Percentiles rank a stretch among this genome's conserved stretches.
Evolutionary conservation across 345 rosid genomes (phyloP).

Genomic region (Syzygium grande): DNA sequence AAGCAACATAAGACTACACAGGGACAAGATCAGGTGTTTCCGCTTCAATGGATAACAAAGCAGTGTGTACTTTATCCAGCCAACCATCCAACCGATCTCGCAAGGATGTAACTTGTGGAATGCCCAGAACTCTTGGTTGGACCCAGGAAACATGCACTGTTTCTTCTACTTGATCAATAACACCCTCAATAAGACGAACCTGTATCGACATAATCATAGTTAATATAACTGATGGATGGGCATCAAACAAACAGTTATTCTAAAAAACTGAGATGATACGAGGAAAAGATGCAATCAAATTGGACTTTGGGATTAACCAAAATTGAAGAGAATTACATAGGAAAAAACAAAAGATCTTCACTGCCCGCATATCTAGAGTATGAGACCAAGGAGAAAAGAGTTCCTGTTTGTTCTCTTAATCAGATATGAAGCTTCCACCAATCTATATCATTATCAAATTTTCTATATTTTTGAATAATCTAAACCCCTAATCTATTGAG

Average conservation of each 20-base stretch:
- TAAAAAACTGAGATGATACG: not conserved
- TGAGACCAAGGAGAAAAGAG: not conserved
- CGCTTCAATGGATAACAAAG: slow-evolving; percentile 77
- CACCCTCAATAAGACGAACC: slow-evolving; percentile 96
- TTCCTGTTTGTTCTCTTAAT: not conserved
- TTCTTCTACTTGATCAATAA: slow-evolving; percentile 90
- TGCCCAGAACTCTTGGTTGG: slow-evolving; percentile 94
- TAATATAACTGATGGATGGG: not conserved
- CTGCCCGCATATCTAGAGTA: not conserved
- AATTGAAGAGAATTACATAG: not conserved
- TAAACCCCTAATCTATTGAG: not conserved
- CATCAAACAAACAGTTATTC: not conserved
- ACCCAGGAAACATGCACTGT: slow-evolving; percentile 94
- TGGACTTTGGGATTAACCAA: not conserved
- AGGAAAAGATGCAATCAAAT: not conserved
- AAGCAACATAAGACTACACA: slow-evolving; percentile 13
- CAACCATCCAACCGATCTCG: slow-evolving; percentile 74
- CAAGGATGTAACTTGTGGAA: slow-evolving; percentile 77
- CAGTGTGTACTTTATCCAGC: slow-evolving; percentile 76
- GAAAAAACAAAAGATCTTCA: not conserved
- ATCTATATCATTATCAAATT: not conserved
- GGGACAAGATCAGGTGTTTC: slow-evolving; percentile 96
- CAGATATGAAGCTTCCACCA: not conserved
- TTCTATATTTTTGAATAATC: not conserved
- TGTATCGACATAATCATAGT: slow-evolving; percentile 12